phyloP scores from a whole-genome alignment of 345 rosid genomes.

The Lumnitzera racemosa region DNA sequence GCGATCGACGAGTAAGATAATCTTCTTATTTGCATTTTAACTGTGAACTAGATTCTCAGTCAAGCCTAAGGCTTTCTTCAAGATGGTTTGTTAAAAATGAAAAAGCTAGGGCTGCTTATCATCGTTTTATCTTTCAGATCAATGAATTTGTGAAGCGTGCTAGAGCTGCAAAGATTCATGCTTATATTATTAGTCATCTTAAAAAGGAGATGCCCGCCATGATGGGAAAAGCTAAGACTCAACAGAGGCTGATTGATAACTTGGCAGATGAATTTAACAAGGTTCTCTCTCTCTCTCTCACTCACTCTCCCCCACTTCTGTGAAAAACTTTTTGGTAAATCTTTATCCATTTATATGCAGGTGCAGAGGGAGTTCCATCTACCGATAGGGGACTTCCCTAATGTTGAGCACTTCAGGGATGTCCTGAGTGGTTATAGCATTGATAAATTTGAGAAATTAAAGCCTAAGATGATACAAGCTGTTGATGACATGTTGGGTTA shows the following conservation, averaged over 20 bases:
- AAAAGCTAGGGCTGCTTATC: neutral
- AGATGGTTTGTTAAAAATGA: neutral
- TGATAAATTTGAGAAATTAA: slow-evolving; percentile 82
- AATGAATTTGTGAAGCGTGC: slow-evolving; percentile 96
- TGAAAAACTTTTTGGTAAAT: neutral
- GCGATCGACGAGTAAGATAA: slow-evolving; percentile 87
- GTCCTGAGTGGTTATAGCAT: slow-evolving; percentile 64
- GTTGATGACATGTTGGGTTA: slow-evolving; percentile 94
- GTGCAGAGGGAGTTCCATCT: slow-evolving; percentile 83
- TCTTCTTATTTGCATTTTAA: slow-evolving; percentile 3
- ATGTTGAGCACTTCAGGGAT: slow-evolving; percentile 73
- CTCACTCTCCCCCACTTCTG: neutral
- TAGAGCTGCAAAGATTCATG: slow-evolving; percentile 93
- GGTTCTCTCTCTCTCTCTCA: slow-evolving; percentile 24
- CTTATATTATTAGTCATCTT: slow-evolving; percentile 80
- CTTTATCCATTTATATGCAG: slow-evolving; percentile 21
- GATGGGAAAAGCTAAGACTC: slow-evolving; percentile 91
- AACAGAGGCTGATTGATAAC: slow-evolving; percentile 70
- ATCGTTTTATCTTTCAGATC: slow-evolving; percentile 36
- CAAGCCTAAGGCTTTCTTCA: no score
- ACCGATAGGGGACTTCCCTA: slow-evolving; percentile 89
- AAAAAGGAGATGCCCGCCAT: slow-evolving; percentile 89
- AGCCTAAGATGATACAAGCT: slow-evolving; percentile 81
- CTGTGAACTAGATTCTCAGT: neutral
- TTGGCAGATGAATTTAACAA: slow-evolving; percentile 70